A percentile compares a stretch with the other conserved stretches of the same genome.
These are phyloP conservation scores for Populus deltoides DNA, from an alignment of 345 rosid species.

Conservation along the genomic window DNA sequence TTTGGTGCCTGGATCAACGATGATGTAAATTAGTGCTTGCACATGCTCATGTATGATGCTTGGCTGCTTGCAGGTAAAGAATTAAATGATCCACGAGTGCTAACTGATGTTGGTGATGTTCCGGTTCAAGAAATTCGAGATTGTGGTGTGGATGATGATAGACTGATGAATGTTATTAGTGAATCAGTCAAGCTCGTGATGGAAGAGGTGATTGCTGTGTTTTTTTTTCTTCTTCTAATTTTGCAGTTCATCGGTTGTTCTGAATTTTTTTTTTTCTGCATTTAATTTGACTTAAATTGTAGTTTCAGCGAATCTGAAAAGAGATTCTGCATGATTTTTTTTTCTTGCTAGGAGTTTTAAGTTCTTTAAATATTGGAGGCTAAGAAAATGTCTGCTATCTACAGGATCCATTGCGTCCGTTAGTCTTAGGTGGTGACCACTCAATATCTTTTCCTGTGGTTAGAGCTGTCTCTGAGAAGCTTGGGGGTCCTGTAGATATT, in stretches of 20 bases:
- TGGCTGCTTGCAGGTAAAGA: slow-evolving; percentile 61
- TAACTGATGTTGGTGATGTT: slow-evolving; percentile 94
- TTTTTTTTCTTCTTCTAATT: neutral
- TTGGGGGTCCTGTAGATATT: slow-evolving; percentile 93
- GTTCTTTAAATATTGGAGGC: neutral
- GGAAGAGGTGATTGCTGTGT: slow-evolving; percentile 61
- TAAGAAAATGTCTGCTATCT: neutral
- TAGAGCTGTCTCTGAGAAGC: slow-evolving; percentile 91
- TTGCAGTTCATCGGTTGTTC: neutral
- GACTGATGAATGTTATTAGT: slow-evolving; percentile 81
- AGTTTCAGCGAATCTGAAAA: neutral
- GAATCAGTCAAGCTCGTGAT: slow-evolving; percentile 86
- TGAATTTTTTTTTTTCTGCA: neutral
- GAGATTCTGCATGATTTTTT: too few relatives aligned
- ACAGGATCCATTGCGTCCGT: slow-evolving; percentile 81
- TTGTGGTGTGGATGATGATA: slow-evolving; percentile 90
- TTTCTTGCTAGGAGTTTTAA: neutral
- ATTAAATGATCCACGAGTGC: slow-evolving; percentile 80
- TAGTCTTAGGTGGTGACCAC: slow-evolving; percentile 96
- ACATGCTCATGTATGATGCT: neutral
- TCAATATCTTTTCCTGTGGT: slow-evolving; percentile 89
- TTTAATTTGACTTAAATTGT: neutral
- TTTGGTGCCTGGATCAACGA: neutral
- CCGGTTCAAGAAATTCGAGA: slow-evolving; percentile 99
- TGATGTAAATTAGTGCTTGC: neutral